Conservation (phyloP, 139 green algal species). For the Picochlorum sp. region DNA sequence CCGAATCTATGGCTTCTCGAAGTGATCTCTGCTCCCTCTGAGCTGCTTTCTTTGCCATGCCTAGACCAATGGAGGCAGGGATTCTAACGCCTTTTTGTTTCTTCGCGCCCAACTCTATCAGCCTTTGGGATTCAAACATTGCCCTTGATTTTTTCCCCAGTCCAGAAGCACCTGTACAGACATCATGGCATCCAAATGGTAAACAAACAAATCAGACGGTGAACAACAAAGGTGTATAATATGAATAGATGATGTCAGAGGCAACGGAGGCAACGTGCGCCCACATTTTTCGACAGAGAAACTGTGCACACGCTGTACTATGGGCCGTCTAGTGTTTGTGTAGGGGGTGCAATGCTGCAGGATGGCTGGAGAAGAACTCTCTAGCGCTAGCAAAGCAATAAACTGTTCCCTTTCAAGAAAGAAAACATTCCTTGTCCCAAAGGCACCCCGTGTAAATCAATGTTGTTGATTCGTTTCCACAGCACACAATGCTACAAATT, state of each 20-base stretch:
- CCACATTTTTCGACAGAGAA: neutral
- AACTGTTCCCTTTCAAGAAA: neutral
- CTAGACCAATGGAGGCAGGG: conserved; percentile 28
- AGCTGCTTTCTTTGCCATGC: conserved; percentile 32
- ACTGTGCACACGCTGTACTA: conserved; percentile 21
- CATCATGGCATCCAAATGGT: neutral
- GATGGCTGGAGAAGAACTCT: conserved; percentile 9
- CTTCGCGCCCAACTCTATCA: conserved; percentile 37
- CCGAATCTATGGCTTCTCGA: conserved; percentile 51
- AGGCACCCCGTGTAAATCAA: no score
- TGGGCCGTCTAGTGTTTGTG: conserved; percentile 15
- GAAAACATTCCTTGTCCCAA: neutral
- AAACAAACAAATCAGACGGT: neutral
- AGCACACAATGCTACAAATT: neutral
- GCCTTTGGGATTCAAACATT: conserved; percentile 34
- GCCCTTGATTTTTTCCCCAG: conserved; percentile 51
- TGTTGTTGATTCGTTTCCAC: neutral
- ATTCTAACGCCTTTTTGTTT: conserved; percentile 29
- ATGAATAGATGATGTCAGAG: conserved; percentile 7
- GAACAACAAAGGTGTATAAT: neutral
- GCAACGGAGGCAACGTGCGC: conserved; percentile 24
- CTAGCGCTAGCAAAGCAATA: neutral
- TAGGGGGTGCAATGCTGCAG: neutral
- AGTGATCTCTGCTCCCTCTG: conserved; percentile 31
- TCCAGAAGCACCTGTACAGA: conserved; percentile 24